A percentile compares a stretch with the other conserved stretches of the same genome.
Conservation (phyloP, 345 rosid genomes). For the Moricandia moricandioides region DNA sequence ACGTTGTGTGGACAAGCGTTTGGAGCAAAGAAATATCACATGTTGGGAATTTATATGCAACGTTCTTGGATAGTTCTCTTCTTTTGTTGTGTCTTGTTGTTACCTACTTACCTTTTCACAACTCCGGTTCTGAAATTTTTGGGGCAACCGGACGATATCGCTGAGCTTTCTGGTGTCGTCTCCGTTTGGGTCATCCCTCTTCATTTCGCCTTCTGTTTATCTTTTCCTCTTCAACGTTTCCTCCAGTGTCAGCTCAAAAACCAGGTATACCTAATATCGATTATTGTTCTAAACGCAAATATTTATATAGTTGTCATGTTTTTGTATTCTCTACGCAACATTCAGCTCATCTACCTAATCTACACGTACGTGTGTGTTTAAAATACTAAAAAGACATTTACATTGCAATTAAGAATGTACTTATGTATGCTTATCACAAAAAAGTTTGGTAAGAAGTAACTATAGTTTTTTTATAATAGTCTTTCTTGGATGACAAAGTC, state of each 20-base stretch:
- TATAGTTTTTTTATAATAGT: background rate
- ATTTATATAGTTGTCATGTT: background rate
- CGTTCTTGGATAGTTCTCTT: constrained; percentile 63
- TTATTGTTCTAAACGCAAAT: background rate
- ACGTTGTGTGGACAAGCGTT: constrained; percentile 76
- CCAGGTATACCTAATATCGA: constrained; percentile 5
- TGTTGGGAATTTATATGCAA: constrained; percentile 71
- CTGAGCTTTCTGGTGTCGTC: constrained; percentile 51
- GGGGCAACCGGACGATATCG: constrained; percentile 67
- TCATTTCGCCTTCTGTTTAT: constrained; percentile 59
- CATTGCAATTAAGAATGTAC: background rate
- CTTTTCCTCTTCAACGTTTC: constrained; percentile 62
- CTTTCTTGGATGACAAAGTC: background rate
- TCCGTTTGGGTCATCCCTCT: constrained; percentile 54
- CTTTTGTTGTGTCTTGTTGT: constrained; percentile 44
- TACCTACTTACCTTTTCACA: constrained; percentile 56
- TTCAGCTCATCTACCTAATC: background rate
- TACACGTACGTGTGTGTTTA: background rate
- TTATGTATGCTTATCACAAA: background rate
- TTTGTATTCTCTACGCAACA: background rate
- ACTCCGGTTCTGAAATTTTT: constrained; percentile 53
- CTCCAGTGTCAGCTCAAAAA: constrained; percentile 62
- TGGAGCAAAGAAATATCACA: constrained; percentile 56
- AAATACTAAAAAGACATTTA: background rate
- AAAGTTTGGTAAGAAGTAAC: background rate